Evolutionary conservation across 2,329 filamentous ascomycete genomes (phyloP), one percentile per base, ranked within the genome.

Genomic region (Calonectria henricotiae): DNA sequence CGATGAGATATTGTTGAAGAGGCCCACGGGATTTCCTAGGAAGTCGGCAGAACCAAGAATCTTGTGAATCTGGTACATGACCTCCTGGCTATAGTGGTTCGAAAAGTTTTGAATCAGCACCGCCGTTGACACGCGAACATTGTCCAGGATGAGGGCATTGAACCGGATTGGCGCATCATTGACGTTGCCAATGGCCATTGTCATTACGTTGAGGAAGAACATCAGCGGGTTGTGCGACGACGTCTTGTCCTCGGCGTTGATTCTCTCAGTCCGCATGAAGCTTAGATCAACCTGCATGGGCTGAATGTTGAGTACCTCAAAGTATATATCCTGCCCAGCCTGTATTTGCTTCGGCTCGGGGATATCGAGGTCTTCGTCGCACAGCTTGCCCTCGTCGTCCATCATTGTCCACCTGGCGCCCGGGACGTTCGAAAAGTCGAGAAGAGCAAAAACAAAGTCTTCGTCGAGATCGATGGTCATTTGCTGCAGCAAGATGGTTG

Each of bases 111-210:
- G 92, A 25, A 95, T 89, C 51, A 99, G 87, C 1, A 97, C 91
- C 5, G 92, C 91, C 8, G 95, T 91, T 0, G 96, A 98, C 5
- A 99, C 93, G 32, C 96, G 91, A 51, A 96, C 95, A 77, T 99
- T 99, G 82, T 99, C 96, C 27, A 99, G 85, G 85, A 99, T 93
- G 27, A 99, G 86, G 1, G 96, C 94, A 73, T 98, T 99, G 80
- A 99, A 91, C 58, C 94, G 92, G 64, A 99, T 91, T 0, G 96
- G 97, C 7, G 96, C 96, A 82, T 99, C 97, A 78, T 99, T 99
- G 86, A 99, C 94, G 78, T 99, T 99, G 73, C 96, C 96, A 78
- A 99, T 96, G 15, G 96, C 97, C 96, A 99, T 99, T 0, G 97
- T 98, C 86, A 99, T 91, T 75, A 98, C 94, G 79, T 99, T 98